Conservation (phyloP, 306 rosid genomes). For the cucumber (Cucumis sativus) region DNA sequence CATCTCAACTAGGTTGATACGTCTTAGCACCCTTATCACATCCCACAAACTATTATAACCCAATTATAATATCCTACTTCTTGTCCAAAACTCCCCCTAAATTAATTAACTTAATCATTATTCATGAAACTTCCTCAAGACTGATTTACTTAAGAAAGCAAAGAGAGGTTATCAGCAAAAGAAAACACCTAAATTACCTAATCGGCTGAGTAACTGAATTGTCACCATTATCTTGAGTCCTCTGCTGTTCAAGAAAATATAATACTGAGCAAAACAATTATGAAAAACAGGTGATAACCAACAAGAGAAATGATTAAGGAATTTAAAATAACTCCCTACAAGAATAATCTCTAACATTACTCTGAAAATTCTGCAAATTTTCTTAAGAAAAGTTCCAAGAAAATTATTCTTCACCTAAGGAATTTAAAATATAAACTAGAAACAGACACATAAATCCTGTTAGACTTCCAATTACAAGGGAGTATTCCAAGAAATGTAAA, state of each 20-base stretch:
- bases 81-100: not conserved
- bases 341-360: no score
- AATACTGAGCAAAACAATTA: not conserved
- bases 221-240: slow-evolving; percentile 19
- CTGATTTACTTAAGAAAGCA: not conserved
- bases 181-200: slow-evolving; percentile 33
- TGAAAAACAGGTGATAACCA: not conserved
- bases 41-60: no score
- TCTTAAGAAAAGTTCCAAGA: no score
- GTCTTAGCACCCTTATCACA: no score
- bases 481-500: not conserved
- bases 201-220: slow-evolving; percentile 22
- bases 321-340: not conserved
- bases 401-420: not conserved
- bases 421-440: not conserved
- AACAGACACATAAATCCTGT: not conserved
- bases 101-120: not conserved
- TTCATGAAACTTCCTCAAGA: not conserved
- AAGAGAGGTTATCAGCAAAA: not conserved
- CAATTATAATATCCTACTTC: no score
- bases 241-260: slow-evolving; percentile 32
- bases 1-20: no score
- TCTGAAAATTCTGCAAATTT: no score
- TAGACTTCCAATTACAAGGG: no score
- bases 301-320: not conserved